These are phyloP conservation scores for Penicillium italicum DNA, from an alignment of 2,329 filamentous ascomycete genomes.

Conservation along the genomic window DNA sequence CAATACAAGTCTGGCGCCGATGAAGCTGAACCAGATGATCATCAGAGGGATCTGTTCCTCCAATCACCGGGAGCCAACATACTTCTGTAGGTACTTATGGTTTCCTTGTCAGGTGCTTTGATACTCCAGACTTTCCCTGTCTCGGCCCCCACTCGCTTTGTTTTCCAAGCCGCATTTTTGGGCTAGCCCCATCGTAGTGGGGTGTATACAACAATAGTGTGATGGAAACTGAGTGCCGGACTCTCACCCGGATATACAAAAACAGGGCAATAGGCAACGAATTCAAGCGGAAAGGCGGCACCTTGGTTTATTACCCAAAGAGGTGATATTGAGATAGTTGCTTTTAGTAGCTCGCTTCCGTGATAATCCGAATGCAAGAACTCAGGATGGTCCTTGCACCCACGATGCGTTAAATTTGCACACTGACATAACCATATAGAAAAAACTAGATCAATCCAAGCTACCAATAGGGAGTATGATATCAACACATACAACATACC, in stretches of 20 bases:
- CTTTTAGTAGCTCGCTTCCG: neutral
- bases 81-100: neutral
- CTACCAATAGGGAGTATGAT: neutral
- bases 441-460: neutral
- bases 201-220: slow-evolving; percentile 1
- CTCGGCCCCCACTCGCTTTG: slow-evolving; percentile 15
- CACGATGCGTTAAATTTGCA: neutral
- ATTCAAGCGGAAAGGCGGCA: neutral
- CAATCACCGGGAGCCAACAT: neutral
- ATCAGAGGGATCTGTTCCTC: neutral
- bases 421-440: neutral
- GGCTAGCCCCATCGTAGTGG: slow-evolving; percentile 3
- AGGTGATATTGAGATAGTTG: neutral
- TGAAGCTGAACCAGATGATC: neutral
- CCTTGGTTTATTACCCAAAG: neutral
- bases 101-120: slow-evolving; percentile 2
- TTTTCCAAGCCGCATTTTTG: slow-evolving; percentile 20
- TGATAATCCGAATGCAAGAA: neutral
- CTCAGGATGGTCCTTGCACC: neutral
- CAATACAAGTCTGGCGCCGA: neutral
- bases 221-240: neutral
- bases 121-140: slow-evolving; percentile 12
- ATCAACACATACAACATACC: neutral
- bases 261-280: neutral
- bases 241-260: neutral